phyloP scores from a whole-genome alignment of 495 filamentous ascomycete genomes.

The Penicillium egyptiacum region DNA sequence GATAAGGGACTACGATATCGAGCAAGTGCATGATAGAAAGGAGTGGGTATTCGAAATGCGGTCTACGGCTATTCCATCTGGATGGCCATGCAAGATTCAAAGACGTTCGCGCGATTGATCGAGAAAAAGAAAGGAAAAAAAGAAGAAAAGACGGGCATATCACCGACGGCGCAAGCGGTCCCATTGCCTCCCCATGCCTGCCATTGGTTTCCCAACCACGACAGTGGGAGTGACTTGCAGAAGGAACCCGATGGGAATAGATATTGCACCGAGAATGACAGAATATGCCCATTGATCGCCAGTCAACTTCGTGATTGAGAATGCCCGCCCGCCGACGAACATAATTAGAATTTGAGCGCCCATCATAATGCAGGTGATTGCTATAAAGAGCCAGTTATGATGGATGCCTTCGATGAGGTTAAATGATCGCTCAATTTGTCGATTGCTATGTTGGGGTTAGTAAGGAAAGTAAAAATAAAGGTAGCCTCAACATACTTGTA shows the following conservation, averaged over 20 bases:
- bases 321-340: constrained; percentile 62
- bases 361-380: constrained; percentile 69
- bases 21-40: constrained; percentile 36
- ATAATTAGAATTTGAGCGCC: constrained; percentile 68
- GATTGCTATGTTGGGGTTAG: constrained; percentile 46
- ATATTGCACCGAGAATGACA: constrained; percentile 58
- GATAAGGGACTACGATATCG: constrained; percentile 44
- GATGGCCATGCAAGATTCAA: constrained; percentile 34
- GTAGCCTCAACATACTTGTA: constrained; percentile 26
- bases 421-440: constrained; percentile 73
- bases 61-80: constrained; percentile 39
- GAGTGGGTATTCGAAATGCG: constrained; percentile 41
- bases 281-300: constrained; percentile 65
- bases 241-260: constrained; percentile 55
- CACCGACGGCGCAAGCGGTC: background rate
- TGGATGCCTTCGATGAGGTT: constrained; percentile 79
- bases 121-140: background rate
- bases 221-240: constrained; percentile 1
- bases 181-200: background rate
- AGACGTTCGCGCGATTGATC: background rate
- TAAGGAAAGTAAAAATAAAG: background rate
- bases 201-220: constrained; percentile 8
- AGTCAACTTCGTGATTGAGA: constrained; percentile 52
- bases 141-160: background rate
- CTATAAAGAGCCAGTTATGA: constrained; percentile 68